Evolutionary conservation across 1,284 basidiomycete species (phyloP), one percentile per base, ranked within the genome.

Genomic region (Irpex sp.): DNA sequence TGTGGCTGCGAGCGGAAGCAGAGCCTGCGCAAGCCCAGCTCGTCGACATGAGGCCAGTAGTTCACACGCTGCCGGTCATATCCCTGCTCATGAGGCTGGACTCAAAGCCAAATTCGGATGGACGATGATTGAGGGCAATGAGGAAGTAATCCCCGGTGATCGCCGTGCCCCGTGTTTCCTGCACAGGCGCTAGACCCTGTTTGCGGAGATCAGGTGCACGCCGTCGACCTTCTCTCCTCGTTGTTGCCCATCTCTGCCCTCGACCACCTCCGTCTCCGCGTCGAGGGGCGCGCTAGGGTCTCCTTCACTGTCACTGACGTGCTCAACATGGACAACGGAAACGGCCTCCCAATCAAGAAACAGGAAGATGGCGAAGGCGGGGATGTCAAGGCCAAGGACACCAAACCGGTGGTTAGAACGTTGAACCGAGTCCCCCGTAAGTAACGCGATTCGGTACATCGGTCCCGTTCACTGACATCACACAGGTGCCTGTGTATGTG

Each of bases 391-490:
- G 65, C 70, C 63, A 75, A 89, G 75, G 88, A 89, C 66, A 71
- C 82, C 43, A 92, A 92, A 71, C 86, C 89, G 17, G 76, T 78
- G 53, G 85, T 85, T 61, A 88, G 89, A 77, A 88, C 90, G 7
- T 78, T 93, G 70, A 93, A 93, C 76, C 82, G 91, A 76, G 91
- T 93, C 17, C 91, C 91, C 68, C 88, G 91, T 93, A 80, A 69
- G 89, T 81, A 64, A 33, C 39, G 36, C 56, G 39, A 19, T 66
- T 69, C 33, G 21, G 31, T 35, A 9, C 33, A 55, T 55, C 19
- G 26, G 31, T 11, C 7, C 19, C 26, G 21, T 13, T 31, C 31
- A 35, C 53, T 55, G 53, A 55, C 53, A 55, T 33, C 33, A 35
- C 17, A 46, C 67, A 93, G 90, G 90, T 73, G 90, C 90, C 63